phyloP scores from a whole-genome alignment of 306 rosid genomes.

The Leucaena leucocephala region DNA sequence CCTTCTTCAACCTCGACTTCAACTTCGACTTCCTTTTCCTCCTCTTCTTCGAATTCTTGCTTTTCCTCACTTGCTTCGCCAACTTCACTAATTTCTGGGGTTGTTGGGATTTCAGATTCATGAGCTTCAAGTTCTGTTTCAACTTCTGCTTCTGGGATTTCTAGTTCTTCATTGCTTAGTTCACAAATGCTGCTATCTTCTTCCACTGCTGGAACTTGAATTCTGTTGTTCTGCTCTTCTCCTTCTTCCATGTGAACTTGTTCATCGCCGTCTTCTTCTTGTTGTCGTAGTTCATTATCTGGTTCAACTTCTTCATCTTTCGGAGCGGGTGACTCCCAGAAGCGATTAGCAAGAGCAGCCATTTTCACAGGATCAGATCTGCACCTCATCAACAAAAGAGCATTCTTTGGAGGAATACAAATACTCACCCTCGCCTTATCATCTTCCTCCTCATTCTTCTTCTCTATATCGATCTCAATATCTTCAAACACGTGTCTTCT shows the following conservation, averaged over 20 bases:
- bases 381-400: slow-evolving; percentile 89
- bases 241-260: slow-evolving; percentile 29
- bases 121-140: slow-evolving; percentile 11
- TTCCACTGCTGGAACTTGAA: slow-evolving; percentile 16
- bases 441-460: slow-evolving; percentile 38
- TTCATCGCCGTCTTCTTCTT: slow-evolving; percentile 30
- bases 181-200: slow-evolving; percentile 40
- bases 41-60: background rate
- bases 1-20: slow-evolving; percentile 25
- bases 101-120: slow-evolving; percentile 26
- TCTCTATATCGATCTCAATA: slow-evolving; percentile 60
- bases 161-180: slow-evolving; percentile 26
- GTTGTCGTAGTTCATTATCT: slow-evolving; percentile 4
- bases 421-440: slow-evolving; percentile 66
- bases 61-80: slow-evolving; percentile 7
- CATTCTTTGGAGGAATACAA: slow-evolving; percentile 93
- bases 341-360: slow-evolving; percentile 87
- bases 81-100: slow-evolving; percentile 22
- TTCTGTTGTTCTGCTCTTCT: slow-evolving; percentile 27
- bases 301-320: slow-evolving; percentile 33
- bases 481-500: slow-evolving; percentile 80
- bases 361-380: slow-evolving; percentile 98
- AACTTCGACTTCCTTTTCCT: background rate
- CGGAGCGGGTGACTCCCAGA: slow-evolving; percentile 69
- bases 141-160: background rate